Percentiles rank a stretch among this genome's conserved stretches.
Evolutionary conservation across 140 eudicot species (phyloP).

Genomic region (Flaveria floridana): DNA sequence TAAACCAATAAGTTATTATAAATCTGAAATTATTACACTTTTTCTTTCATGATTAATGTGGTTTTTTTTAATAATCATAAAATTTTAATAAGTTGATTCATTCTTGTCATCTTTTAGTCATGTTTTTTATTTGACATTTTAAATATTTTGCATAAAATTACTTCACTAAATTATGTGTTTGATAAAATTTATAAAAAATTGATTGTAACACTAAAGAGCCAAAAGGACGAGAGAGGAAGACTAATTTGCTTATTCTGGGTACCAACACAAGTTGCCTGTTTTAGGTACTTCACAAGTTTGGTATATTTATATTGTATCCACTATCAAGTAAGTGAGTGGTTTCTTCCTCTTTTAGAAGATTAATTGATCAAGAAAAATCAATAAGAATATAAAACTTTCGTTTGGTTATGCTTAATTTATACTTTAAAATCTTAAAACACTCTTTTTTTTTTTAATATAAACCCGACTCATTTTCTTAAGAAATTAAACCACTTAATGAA

Average conservation of each 20-base stretch:
- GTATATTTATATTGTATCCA: not conserved
- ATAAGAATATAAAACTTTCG: too few relatives aligned
- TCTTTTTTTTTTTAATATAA: too few relatives aligned
- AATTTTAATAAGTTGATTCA: not conserved
- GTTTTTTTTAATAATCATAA: too few relatives aligned
- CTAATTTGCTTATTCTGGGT: not conserved
- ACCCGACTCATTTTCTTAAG: too few relatives aligned
- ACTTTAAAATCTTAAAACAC: too few relatives aligned
- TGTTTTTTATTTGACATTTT: not conserved
- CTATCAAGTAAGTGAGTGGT: not conserved
- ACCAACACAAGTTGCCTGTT: not conserved
- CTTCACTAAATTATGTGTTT: not conserved
- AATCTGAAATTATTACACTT: too few relatives aligned
- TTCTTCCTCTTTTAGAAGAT: not conserved
- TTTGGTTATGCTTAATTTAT: too few relatives aligned
- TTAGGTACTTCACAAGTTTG: not conserved
- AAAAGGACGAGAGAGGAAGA: not conserved
- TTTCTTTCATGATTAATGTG: too few relatives aligned
- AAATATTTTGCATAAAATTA: not conserved
- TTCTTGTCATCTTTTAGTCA: not conserved
- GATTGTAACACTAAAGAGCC: not conserved
- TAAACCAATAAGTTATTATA: not conserved
- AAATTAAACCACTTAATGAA: too few relatives aligned
- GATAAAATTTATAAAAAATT: not conserved
- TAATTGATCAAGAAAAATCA: not conserved